phyloP scores from a whole-genome alignment of 257 asterid species.

The Prunella vulgaris region DNA sequence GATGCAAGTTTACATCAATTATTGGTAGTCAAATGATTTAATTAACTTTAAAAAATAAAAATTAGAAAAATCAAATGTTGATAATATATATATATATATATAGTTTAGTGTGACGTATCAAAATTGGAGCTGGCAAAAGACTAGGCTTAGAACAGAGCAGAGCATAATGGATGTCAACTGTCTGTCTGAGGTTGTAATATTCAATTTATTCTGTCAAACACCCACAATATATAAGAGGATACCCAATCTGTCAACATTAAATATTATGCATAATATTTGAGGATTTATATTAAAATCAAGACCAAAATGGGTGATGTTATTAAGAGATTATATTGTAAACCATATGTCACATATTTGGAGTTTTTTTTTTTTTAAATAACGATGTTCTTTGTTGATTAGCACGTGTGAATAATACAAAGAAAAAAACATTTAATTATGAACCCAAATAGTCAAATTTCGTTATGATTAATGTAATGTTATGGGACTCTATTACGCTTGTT shows the following conservation, averaged over 20 bases:
- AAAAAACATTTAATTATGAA: not conserved
- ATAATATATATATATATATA: not conserved
- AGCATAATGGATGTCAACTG: constrained; percentile 28
- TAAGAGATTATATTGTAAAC: constrained; percentile 12
- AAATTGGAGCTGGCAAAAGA: constrained; percentile 30
- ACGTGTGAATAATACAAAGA: not conserved
- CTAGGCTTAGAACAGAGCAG: constrained; percentile 18
- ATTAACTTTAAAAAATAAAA: not conserved
- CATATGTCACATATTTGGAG: not conserved
- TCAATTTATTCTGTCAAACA: constrained; percentile 22
- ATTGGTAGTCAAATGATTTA: constrained; percentile 1
- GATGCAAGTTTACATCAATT: constrained; percentile 11
- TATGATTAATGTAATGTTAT: no score
- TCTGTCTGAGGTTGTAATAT: constrained; percentile 15
- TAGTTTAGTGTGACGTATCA: constrained; percentile 16
- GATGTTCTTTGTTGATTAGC: not conserved
- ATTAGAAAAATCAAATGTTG: not conserved
- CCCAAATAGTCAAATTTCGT: no score
- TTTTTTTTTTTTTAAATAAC: constrained; percentile 5
- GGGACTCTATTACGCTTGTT: no score
- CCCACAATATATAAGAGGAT: not conserved
- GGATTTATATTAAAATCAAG: constrained; percentile 17
- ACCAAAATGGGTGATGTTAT: constrained; percentile 12
- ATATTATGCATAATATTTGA: not conserved
- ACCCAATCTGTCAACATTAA: not conserved